Conservation (phyloP, 768 basidiomycete species). For the Botryobasidium botryosum region DNA sequence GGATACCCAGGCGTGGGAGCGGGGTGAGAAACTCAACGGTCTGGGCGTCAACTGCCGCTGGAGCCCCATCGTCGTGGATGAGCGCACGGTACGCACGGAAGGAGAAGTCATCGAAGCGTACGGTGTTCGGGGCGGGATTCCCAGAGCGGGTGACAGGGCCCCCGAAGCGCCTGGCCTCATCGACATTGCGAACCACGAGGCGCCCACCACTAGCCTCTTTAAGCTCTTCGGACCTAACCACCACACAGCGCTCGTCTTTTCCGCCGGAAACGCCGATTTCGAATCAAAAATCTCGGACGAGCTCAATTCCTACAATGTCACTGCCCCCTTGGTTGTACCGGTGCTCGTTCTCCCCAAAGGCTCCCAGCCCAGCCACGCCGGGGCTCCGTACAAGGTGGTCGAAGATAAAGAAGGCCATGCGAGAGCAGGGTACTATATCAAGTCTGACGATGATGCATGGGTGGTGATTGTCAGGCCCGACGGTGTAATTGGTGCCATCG, state of each 20-base stretch:
- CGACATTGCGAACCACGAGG: no score
- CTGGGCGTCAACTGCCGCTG: conserved; percentile 38
- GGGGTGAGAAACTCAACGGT: no score
- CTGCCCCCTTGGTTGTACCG: not conserved
- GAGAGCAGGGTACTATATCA: conserved; percentile 7
- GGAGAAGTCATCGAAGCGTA: conserved; percentile 15
- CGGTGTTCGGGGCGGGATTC: conserved; percentile 7
- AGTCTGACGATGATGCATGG: no score
- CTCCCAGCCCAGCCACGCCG: not conserved
- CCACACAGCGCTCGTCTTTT: conserved; percentile 30
- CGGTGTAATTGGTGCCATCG: conserved; percentile 12
- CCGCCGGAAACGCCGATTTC: conserved; percentile 15
- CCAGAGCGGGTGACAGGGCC: conserved; percentile 30
- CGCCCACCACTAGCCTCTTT: conserved; percentile 20
- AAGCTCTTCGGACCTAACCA: conserved; percentile 20
- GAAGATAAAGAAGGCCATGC: not conserved
- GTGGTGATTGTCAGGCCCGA: conserved; percentile 14
- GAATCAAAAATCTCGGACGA: not conserved
- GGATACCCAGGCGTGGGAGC: no score
- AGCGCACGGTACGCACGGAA: conserved; percentile 15
- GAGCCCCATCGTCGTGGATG: conserved; percentile 32
- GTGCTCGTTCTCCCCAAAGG: not conserved
- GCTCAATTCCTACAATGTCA: not conserved
- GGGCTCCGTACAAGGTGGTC: not conserved
- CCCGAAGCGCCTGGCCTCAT: conserved; percentile 31